Base-by-base conservation (phyloP, 1,284 basidiomycete genomes). In the Mycena sp. region DNA sequence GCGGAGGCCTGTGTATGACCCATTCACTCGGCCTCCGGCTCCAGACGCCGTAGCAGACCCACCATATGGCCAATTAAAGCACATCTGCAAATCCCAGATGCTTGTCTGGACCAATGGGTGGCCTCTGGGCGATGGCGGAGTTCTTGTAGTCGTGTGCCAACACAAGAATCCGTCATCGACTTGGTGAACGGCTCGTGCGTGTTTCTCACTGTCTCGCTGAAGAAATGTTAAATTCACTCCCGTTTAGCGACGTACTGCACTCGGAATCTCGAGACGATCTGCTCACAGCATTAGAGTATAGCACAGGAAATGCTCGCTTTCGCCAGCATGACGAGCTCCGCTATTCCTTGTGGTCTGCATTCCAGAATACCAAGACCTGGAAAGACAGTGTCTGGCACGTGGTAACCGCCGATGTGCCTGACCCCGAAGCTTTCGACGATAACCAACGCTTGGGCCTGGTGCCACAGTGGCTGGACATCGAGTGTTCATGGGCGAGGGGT, bases 101-200 rank as follows among this genome's bases (percentile, higher is more conserved):
- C 44, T 11, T 68, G 67, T 35, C 32, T 68, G 7, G 67, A 68
- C 14, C 32, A 54, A 25, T 68, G 67, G 67, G 37, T 68, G 11
- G 23, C 57, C 4, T 49, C 28, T 25, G 67, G 67, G 23, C 55
- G 52, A 10, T 68, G 67, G 67, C 52, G 45, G 17, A 56, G 45
- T 3, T 49, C 60, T 6, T 68, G 67, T 28, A 43, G 52, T 3
- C 60, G 58, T 9, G 56, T 50, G 26, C 50, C 58, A 14, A 43
- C 65, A 3, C 57, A 63, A 32, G 67, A 68, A 21, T 59, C 67
- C 19, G 29, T 30, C 37, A 68, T 68, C 26, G 67, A 68, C 37
- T 48, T 68, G n/a, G 64, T 68, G 26, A 68, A 68, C 50, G 67
- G 67, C 52, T 68, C 67, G 67, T 68, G 37, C 50, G 67, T 65